Percentiles rank a stretch among this genome's conserved stretches.
Evolutionary conservation across 225 moss, liverwort and hornwort species (phyloP).

Genomic region (Physcomitrium patens): DNA sequence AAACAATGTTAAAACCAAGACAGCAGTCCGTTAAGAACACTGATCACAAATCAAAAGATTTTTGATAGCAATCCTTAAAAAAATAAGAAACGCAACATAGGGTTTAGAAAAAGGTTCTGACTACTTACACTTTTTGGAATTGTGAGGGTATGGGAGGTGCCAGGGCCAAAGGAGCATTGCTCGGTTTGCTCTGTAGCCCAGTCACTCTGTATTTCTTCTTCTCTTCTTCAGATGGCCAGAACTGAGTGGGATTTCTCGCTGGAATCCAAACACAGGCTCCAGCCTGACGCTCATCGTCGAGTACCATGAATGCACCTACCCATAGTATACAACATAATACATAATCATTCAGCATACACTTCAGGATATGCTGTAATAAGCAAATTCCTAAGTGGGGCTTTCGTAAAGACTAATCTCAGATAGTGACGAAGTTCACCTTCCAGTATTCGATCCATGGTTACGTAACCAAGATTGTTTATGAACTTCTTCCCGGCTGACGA

Average conservation of each 20-base stretch:
- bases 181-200: constrained; percentile 35
- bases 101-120: not conserved
- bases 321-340: constrained; percentile 2
- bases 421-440: constrained; percentile 51
- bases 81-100: not conserved
- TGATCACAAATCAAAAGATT: not conserved
- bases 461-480: constrained; percentile 37
- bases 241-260: constrained; percentile 40
- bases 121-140: constrained; percentile 80
- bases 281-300: constrained; percentile 48
- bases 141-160: constrained; percentile 51
- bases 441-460: constrained; percentile 59
- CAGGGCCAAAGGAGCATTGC: constrained; percentile 37
- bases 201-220: constrained; percentile 41
- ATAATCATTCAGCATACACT: constrained; percentile 15
- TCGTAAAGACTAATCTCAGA: not conserved
- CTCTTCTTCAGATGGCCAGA: constrained; percentile 50
- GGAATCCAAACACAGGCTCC: constrained; percentile 55
- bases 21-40: not conserved
- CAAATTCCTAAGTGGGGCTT: constrained; percentile 2
- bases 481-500: not conserved
- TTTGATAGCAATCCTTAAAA: not conserved
- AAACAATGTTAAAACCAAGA: not conserved
- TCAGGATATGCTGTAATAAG: constrained; percentile 13
- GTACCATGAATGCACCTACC: constrained; percentile 42